phyloP scores from a whole-genome alignment of 495 filamentous ascomycete genomes.

The Hypoxylon fragiforme region DNA sequence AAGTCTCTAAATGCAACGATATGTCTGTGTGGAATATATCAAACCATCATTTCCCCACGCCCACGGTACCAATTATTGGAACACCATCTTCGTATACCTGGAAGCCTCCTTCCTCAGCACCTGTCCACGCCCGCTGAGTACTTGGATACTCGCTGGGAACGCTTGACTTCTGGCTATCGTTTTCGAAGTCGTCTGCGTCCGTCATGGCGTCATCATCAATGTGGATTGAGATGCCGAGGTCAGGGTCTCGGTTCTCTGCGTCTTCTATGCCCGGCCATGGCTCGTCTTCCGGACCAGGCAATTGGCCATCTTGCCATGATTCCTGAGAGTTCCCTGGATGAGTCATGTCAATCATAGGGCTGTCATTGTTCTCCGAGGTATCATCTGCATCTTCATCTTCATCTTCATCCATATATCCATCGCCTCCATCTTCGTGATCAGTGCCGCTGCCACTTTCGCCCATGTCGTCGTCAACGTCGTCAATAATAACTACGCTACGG shows the following conservation, averaged over 20 bases:
- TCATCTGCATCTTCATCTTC: conserved; percentile 10
- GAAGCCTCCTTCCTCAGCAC: conserved; percentile 29
- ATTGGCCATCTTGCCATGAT: conserved; percentile 36
- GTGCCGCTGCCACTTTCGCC: conserved; percentile 41
- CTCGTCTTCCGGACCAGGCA: conserved; percentile 44
- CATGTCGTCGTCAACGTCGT: conserved; percentile 20
- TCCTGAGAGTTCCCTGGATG: conserved; percentile 15
- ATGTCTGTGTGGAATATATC: neutral
- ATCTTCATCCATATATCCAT: conserved; percentile 38
- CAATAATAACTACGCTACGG: conserved; percentile 4
- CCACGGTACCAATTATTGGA: neutral
- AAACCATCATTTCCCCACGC: conserved; percentile 6
- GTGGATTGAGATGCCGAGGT: conserved; percentile 24
- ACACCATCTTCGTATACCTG: conserved; percentile 53
- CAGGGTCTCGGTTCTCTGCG: conserved; percentile 48
- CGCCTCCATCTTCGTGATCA: conserved; percentile 35
- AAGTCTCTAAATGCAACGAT: neutral
- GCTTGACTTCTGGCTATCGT: conserved; percentile 39
- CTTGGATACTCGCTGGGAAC: conserved; percentile 47
- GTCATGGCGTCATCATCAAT: conserved; percentile 27
- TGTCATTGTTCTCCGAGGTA: conserved; percentile 22
- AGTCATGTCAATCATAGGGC: conserved; percentile 31
- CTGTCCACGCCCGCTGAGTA: conserved; percentile 35
- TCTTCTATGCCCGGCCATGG: conserved; percentile 51
- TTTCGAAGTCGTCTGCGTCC: conserved; percentile 26